Evolutionary conservation across 2,329 filamentous ascomycete genomes (phyloP).

Genomic region (Arthrobotrys pseudoclavata): DNA sequence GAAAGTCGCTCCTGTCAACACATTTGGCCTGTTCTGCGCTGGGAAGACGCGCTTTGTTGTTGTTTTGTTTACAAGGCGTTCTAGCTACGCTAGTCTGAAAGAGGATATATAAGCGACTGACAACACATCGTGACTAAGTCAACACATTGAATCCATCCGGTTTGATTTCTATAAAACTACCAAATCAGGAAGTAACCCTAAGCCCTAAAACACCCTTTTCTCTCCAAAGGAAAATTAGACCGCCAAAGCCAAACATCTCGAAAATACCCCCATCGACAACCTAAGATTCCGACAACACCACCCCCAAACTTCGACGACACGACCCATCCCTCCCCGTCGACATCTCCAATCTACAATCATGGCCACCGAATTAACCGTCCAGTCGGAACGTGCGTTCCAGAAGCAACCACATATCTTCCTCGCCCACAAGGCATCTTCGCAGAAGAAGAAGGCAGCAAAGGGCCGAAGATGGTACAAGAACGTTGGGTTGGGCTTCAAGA

Average conservation of each 20-base stretch:
- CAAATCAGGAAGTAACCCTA: conserved; percentile 23
- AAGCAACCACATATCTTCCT: conserved; percentile 99
- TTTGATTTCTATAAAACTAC: conserved; percentile 16
- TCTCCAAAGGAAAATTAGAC: conserved; percentile 24
- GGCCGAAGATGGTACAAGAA: conserved; percentile 99
- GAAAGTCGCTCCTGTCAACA: conserved; percentile 57
- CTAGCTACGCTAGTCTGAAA: conserved; percentile 20
- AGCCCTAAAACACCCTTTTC: conserved; percentile 44
- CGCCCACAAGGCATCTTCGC: conserved; percentile 92
- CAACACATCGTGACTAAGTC: background rate
- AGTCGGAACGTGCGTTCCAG: conserved; percentile 99
- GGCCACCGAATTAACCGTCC: conserved; percentile 99
- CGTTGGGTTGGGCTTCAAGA: conserved; percentile 98
- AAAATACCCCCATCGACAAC: conserved; percentile 55
- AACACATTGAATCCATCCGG: conserved; percentile 19
- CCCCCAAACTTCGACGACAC: conserved; percentile 2
- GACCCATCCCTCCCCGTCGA: conserved; percentile 61
- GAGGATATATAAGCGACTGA: conserved; percentile 8
- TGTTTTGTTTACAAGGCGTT: conserved; percentile 60
- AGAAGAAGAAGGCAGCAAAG: conserved; percentile 88
- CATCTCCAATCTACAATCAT: conserved; percentile 73
- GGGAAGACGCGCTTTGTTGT: conserved; percentile 59
- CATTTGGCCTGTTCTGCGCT: conserved; percentile 23
- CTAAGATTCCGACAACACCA: conserved; percentile 29
- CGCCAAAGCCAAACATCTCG: conserved; percentile 43